phyloP scores from a whole-genome alignment of 2,329 filamentous ascomycete species.

The Colletotrichum orbiculare region DNA sequence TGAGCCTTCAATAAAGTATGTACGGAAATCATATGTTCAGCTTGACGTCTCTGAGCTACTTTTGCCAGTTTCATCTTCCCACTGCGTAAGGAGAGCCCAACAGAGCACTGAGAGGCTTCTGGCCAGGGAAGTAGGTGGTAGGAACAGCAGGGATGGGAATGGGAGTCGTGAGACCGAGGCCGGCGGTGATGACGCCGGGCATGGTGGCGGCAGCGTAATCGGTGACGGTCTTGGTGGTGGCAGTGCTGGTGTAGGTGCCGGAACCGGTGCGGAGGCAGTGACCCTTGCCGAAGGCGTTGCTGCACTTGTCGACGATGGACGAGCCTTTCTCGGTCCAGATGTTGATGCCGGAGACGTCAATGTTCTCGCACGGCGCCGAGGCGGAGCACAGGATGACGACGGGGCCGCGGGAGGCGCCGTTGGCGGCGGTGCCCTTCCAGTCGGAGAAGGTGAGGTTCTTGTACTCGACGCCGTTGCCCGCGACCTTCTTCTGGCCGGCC shows the following conservation, averaged over 20 bases:
- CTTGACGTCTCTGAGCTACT: neutral
- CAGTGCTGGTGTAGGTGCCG: constrained; percentile 26
- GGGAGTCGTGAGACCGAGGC: constrained; percentile 23
- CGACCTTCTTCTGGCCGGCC: constrained; percentile 52
- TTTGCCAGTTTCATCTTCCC: too few species aligned
- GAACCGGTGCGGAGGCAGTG: constrained; percentile 47
- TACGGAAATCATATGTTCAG: constrained; percentile 6
- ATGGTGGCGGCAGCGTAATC: constrained; percentile 26
- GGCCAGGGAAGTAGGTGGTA: constrained; percentile 32
- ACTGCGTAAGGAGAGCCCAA: constrained; percentile 8
- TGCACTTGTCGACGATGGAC: constrained; percentile 56
- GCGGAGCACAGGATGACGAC: constrained; percentile 64
- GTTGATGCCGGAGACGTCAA: constrained; percentile 61
- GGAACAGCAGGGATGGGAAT: constrained; percentile 29
- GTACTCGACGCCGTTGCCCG: constrained; percentile 63
- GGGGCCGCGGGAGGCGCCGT: constrained; percentile 62
- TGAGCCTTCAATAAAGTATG: constrained; percentile 14
- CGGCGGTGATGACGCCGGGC: constrained; percentile 24
- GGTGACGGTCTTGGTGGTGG: constrained; percentile 29
- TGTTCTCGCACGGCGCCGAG: constrained; percentile 61
- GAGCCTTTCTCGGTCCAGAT: constrained; percentile 63
- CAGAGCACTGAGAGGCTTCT: constrained; percentile 15
- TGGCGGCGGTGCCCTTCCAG: constrained; percentile 64
- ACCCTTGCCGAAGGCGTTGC: constrained; percentile 59
- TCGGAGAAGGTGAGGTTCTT: constrained; percentile 63